A percentile compares a stretch with the other conserved stretches of the same genome.
These are phyloP conservation scores for Fomes fomentarius DNA, from an alignment of 1,284 basidiomycete genomes.

Conservation along the genomic window DNA sequence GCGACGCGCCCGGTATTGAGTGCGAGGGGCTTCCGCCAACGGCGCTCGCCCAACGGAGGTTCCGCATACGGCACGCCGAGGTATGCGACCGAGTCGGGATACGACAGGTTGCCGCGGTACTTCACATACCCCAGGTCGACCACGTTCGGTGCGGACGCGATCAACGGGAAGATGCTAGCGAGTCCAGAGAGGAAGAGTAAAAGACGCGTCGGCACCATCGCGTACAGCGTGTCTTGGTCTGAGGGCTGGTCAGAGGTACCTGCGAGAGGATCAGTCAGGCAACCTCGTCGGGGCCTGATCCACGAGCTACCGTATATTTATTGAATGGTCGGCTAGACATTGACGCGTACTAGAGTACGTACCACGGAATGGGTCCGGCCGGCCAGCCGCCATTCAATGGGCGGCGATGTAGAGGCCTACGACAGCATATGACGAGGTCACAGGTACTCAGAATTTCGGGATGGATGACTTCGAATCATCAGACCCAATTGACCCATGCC, in stretches of 20 bases:
- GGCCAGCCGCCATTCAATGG: neutral
- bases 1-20: constrained; percentile 40
- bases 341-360: constrained; percentile 1
- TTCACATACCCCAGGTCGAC: constrained; percentile 36
- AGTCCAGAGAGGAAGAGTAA: neutral
- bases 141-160: constrained; percentile 11
- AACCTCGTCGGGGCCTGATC: neutral
- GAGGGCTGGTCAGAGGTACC: no score
- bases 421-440: constrained; percentile 19
- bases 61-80: constrained; percentile 50
- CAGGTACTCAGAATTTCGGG: neutral
- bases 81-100: constrained; percentile 58
- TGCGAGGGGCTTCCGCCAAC: constrained; percentile 42
- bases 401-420: neutral
- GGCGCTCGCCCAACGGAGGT: constrained; percentile 39
- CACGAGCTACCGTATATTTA: neutral
- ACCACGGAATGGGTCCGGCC: neutral
- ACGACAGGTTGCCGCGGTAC: constrained; percentile 54
- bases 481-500: neutral
- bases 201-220: neutral
- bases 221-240: neutral
- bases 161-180: neutral
- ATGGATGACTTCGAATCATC: constrained; percentile 14
- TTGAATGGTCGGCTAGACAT: neutral
- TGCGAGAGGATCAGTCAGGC: neutral